Evolutionary conservation across 176 grass and related monocot genomes (phyloP), one percentile per base, ranked within the genome.

Genomic region (Bolboschoenus planiculmis): DNA sequence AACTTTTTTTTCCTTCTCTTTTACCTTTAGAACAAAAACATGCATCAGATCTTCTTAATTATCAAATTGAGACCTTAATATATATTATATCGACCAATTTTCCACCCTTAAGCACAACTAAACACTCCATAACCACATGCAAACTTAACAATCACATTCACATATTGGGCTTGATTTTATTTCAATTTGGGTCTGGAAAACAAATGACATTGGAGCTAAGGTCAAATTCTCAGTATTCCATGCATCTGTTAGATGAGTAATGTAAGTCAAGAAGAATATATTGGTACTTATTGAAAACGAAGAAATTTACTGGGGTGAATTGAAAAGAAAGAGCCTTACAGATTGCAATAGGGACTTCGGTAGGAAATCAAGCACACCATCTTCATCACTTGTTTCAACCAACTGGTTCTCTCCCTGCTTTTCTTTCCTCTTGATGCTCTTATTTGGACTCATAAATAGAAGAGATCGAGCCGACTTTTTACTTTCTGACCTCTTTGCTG

Each of bases 361-460:
- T 30, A 97, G 88, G 85, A 97, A 92, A 88, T 62, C 71, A 37
- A 97, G 90, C 5, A 87, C 37, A 46, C 84, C 88, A 50, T 90
- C 82, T 56, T 85, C 55, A 0, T 62, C 31, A 34, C 83, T 83
- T 3, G 16, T 30, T 29, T 62, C 1, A 71, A 70, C 80, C 0
- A 36, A 37, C 30, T 62, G 51, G 24, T 9, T 87, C 55, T 56
- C 83, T 88, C 82, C 73, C 11, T 75, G 46, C 5, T 88, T 64
- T 51, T 73, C 88, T 23, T 53, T 85, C 81, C 34, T 62, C 48
- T 79, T 87, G 30, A 31, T 84, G 70, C 10, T 66, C 88, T 92
- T 90, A 55, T 82, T 89, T 44, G 90, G 92, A 88, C 88, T 94
- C 37, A 59, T 88, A 78, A 97, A 97, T 84, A 94, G 80, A 39